Conservation (phyloP, 2,329 filamentous ascomycete genomes). For the Penicillium capsulatum region DNA sequence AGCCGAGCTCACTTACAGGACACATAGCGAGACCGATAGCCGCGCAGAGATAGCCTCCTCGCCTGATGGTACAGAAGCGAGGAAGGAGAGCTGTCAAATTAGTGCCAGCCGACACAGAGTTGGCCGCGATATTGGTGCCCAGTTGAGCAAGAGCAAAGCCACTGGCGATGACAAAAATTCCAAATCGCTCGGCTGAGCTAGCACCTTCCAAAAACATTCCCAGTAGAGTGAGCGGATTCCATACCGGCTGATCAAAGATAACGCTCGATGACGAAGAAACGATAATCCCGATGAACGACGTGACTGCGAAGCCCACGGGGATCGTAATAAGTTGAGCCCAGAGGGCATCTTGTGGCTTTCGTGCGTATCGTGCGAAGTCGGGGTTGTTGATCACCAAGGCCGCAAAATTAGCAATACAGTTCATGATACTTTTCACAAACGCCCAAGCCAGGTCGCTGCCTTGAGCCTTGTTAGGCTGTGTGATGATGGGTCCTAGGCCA, state of each 20-base stretch:
- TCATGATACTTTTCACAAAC: too few species aligned
- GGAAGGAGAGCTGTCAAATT: slow-evolving; percentile 55
- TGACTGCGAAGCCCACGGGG: slow-evolving; percentile 52
- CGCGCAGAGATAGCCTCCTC: slow-evolving; percentile 55
- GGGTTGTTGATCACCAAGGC: slow-evolving; percentile 50
- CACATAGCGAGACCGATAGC: too few species aligned
- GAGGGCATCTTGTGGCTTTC: slow-evolving; percentile 43
- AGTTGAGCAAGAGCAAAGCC: slow-evolving; percentile 54
- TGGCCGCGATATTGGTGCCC: slow-evolving; percentile 56
- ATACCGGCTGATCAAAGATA: slow-evolving; percentile 32
- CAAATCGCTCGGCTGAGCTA: too few species aligned
- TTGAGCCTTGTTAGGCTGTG: too few species aligned
- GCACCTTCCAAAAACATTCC: slow-evolving; percentile 39
- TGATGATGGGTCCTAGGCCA: too few species aligned
- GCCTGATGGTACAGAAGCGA: slow-evolving; percentile 53
- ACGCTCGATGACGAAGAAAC: slow-evolving; percentile 41
- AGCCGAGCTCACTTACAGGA: too few species aligned
- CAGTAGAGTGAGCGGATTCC: slow-evolving; percentile 44
- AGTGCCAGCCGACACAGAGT: slow-evolving; percentile 48
- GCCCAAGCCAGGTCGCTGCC: too few species aligned
- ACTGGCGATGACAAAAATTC: slow-evolving; percentile 51
- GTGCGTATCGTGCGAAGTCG: slow-evolving; percentile 55
- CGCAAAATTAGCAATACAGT: too few species aligned
- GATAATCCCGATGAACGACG: slow-evolving; percentile 47
- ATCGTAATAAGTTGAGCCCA: slow-evolving; percentile 52